These are phyloP conservation scores for Fagus crenata DNA, from an alignment of 306 rosid species.

Conservation along the genomic window DNA sequence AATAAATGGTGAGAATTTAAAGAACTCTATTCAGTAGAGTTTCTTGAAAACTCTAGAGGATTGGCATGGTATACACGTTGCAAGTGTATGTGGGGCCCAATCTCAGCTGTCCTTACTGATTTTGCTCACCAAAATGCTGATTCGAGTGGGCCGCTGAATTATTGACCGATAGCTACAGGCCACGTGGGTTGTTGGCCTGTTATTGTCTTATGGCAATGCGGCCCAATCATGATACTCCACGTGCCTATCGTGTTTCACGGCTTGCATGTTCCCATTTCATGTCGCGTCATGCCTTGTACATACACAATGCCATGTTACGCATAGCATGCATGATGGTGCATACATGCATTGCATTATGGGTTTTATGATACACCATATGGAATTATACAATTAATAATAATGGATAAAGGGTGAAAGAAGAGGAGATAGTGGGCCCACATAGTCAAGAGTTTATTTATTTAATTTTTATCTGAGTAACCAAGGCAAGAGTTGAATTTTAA, in stretches of 20 bases:
- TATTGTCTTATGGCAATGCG: slow-evolving; percentile 42
- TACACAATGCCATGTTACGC: not conserved
- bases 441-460: too few relatives aligned
- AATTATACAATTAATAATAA: too few relatives aligned
- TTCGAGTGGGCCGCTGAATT: slow-evolving; percentile 20
- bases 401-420: too few relatives aligned
- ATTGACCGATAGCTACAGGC: slow-evolving; percentile 47
- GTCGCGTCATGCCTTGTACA: not conserved
- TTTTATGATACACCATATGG: too few relatives aligned
- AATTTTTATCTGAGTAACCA: too few relatives aligned
- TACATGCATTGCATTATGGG: too few relatives aligned
- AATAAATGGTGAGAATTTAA: too few relatives aligned
- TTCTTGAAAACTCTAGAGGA: too few relatives aligned
- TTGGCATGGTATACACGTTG: too few relatives aligned
- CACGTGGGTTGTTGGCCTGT: slow-evolving; percentile 84
- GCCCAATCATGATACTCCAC: slow-evolving; percentile 12
- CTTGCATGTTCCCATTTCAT: not conserved
- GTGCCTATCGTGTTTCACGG: slow-evolving; percentile 17
- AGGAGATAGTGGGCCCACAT: too few relatives aligned
- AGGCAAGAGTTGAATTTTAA: too few relatives aligned
- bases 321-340: not conserved
- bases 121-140: slow-evolving; percentile 14
- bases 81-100: not conserved
- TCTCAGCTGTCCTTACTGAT: not conserved
- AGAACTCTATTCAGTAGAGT: too few relatives aligned